These are phyloP conservation scores for Apophysomyces elegans DNA, from an alignment of 371 early-diverging fungal species.

Conservation along the genomic window DNA sequence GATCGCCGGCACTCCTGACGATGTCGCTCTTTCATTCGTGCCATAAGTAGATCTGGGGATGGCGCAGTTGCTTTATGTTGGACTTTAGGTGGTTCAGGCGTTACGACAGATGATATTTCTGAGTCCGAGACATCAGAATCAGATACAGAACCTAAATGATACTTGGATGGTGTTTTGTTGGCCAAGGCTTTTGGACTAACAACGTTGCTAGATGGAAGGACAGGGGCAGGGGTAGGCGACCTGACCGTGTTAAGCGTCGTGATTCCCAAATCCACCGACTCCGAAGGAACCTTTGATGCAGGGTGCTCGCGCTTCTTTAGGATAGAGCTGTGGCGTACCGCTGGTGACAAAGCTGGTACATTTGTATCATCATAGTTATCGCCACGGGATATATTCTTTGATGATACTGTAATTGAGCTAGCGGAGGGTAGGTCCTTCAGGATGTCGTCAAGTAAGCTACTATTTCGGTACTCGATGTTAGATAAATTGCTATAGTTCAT, in stretches of 20 bases:
- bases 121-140: constrained; percentile 24
- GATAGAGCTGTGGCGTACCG: neutral
- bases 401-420: neutral
- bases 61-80: constrained; percentile 9
- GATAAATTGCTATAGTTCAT: constrained; percentile 5
- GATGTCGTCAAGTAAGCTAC: constrained; percentile 17
- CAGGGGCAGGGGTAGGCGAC: constrained; percentile 3
- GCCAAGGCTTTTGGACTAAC: constrained; percentile 1
- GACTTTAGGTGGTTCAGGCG: neutral
- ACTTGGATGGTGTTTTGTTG: constrained; percentile 12
- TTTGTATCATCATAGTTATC: neutral
- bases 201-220: neutral
- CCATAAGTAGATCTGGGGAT: constrained; percentile 14
- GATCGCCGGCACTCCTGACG: constrained; percentile 29
- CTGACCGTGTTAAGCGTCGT: constrained; percentile 7
- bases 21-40: constrained; percentile 31
- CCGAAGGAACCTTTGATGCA: constrained; percentile 2
- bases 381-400: neutral
- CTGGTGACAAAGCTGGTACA: neutral
- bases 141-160: constrained; percentile 5
- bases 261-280: neutral
- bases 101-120: constrained; percentile 1
- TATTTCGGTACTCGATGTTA: neutral
- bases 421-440: constrained; percentile 7
- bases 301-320: constrained; percentile 9